Evolutionary conservation across 352 stramenopile genomes (phyloP).

Genomic region (Salisapilia sapeloensis): DNA sequence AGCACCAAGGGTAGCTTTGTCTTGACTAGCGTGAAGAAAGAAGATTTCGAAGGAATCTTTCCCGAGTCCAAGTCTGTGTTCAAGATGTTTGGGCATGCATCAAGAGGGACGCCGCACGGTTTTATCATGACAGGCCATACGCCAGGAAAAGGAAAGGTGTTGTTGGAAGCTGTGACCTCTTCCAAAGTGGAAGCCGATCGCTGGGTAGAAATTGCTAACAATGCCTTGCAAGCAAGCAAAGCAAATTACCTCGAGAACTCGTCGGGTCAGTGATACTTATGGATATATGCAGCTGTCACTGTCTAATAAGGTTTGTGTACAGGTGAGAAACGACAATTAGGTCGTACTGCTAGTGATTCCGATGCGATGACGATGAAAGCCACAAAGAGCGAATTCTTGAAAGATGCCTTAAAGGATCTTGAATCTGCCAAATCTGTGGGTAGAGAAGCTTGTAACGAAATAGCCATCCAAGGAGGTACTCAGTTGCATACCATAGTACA

Average conservation of each 20-base stretch:
- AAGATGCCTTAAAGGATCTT: constrained; percentile 54
- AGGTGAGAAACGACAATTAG: too few relatives aligned
- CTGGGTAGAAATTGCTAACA: constrained; percentile 66
- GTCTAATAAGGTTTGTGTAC: too few relatives aligned
- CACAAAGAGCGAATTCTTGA: constrained; percentile 45
- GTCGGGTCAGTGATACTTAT: too few relatives aligned
- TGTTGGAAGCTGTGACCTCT: too few relatives aligned
- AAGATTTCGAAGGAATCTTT: constrained; percentile 54
- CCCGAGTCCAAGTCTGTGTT: constrained; percentile 69
- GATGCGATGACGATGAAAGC: too few relatives aligned
- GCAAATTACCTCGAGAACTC: too few relatives aligned
- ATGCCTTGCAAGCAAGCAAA: constrained; percentile 36
- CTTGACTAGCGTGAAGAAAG: constrained; percentile 55
- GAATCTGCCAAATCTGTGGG: constrained; percentile 54
- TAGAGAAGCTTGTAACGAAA: constrained; percentile 49
- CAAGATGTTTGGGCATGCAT: constrained; percentile 70
- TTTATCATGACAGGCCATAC: constrained; percentile 77
- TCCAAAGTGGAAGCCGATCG: too few relatives aligned
- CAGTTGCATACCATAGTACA: too few relatives aligned
- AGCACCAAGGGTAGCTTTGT: constrained; percentile 53
- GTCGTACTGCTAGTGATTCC: too few relatives aligned
- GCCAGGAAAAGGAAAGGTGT: too few relatives aligned
- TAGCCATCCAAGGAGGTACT: constrained; percentile 38
- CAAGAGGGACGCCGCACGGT: constrained; percentile 54
- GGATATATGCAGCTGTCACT: too few relatives aligned